Evolutionary conservation across 192 early-diverging fungal species (phyloP).

Genomic region (Thamnidium elegans): DNA sequence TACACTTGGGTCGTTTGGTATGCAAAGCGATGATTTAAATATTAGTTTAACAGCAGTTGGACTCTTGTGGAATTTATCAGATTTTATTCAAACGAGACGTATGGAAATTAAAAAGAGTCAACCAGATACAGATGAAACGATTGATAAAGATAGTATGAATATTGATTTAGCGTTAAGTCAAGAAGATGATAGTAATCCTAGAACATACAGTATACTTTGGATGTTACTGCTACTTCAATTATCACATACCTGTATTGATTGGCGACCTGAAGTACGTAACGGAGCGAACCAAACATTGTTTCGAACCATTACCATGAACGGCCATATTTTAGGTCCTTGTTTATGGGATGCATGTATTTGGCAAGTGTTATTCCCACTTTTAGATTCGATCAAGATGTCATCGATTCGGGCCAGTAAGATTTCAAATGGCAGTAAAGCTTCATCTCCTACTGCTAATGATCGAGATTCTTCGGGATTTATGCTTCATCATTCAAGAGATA

Average conservation of each 20-base stretch:
- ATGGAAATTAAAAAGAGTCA: conserved; percentile 33
- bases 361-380: conserved; percentile 81
- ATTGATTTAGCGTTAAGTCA: conserved; percentile 32
- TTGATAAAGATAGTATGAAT: conserved; percentile 32
- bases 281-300: conserved; percentile 94
- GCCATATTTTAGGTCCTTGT: conserved; percentile 59
- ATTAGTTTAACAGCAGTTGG: conserved; percentile 91
- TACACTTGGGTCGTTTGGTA: conserved; percentile 75
- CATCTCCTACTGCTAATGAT: conserved; percentile 34
- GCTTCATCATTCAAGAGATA: conserved; percentile 59
- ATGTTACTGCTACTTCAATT: conserved; percentile 84
- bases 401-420: conserved; percentile 41
- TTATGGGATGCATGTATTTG: conserved; percentile 86
- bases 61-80: conserved; percentile 88
- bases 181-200: conserved; percentile 29
- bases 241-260: conserved; percentile 78
- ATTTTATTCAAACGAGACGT: conserved; percentile 79
- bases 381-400: conserved; percentile 62
- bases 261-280: conserved; percentile 87
- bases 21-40: conserved; percentile 87
- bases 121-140: conserved; percentile 6
- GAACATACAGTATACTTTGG: conserved; percentile 74
- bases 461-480: conserved; percentile 39
- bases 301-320: conserved; percentile 90
- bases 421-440: conserved; percentile 21